Evolutionary conservation across 2,329 filamentous ascomycete genomes (phyloP).

Genomic region (Ampelomyces quisqualis): DNA sequence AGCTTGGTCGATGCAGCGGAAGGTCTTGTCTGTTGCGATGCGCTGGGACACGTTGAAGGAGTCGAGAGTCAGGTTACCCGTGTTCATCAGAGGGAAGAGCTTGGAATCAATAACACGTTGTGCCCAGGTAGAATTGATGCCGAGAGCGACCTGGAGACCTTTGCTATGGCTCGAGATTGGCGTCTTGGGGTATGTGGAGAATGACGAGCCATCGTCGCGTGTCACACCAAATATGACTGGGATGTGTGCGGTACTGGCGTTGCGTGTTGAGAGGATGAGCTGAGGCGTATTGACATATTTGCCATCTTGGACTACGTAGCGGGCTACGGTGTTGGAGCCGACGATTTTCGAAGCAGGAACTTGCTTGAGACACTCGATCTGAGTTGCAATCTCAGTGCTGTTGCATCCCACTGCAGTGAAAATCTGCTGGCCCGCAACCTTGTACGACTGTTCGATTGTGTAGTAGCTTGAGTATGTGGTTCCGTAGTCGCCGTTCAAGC

Average conservation of each 20-base stretch:
- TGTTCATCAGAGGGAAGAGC: conserved; percentile 54
- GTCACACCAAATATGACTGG: conserved; percentile 59
- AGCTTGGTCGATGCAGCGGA: conserved; percentile 62
- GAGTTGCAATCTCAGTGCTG: conserved; percentile 46
- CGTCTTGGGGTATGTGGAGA: conserved; percentile 52
- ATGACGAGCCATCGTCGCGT: conserved; percentile 58
- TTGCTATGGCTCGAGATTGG: conserved; percentile 46
- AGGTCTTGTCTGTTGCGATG: conserved; percentile 59
- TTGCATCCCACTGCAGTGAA: conserved; percentile 57
- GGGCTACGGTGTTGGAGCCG: conserved; percentile 46
- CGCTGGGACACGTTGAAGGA: conserved; percentile 58
- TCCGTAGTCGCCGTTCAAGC: conserved; percentile 58
- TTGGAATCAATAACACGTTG: conserved; percentile 39
- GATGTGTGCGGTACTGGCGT: conserved; percentile 51
- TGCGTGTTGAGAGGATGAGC: conserved; percentile 48
- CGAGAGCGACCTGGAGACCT: conserved; percentile 50
- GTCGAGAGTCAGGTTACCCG: conserved; percentile 55
- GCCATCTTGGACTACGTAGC: conserved; percentile 61
- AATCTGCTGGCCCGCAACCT: conserved; percentile 53
- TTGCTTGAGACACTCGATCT: conserved; percentile 56
- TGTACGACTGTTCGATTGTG: conserved; percentile 56
- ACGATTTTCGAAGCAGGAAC: conserved; percentile 49
- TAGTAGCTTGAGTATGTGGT: conserved; percentile 61
- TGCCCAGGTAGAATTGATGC: conserved; percentile 48
- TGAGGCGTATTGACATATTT: conserved; percentile 55